These are phyloP conservation scores for Thalia dealbata DNA, from an alignment of 176 grass and related monocot genomes.

Conservation along the genomic window DNA sequence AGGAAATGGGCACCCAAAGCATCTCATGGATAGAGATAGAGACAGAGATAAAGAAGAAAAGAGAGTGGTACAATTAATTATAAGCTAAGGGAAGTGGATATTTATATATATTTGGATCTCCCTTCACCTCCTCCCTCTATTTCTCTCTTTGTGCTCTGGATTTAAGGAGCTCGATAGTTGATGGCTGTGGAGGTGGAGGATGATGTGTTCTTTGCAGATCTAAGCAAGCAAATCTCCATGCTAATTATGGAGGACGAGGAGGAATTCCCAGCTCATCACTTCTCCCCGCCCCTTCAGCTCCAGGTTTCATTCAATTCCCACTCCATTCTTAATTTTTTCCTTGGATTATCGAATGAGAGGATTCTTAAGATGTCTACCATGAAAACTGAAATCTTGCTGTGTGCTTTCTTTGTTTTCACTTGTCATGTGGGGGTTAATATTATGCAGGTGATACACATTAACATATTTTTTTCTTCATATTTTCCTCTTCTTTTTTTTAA, in stretches of 20 bases:
- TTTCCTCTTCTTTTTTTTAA: too few relatives aligned
- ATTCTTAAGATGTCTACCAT: too few relatives aligned
- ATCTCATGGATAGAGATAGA: not conserved
- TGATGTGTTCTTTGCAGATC: constrained; percentile 89
- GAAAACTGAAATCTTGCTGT: too few relatives aligned
- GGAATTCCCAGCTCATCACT: constrained; percentile 38
- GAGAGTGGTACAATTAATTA: not conserved
- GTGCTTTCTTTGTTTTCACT: too few relatives aligned
- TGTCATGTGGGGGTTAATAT: too few relatives aligned
- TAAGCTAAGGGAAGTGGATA: not conserved
- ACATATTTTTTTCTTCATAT: too few relatives aligned
- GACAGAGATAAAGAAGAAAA: not conserved
- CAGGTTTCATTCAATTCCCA: constrained; percentile 23
- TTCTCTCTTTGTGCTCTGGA: not conserved
- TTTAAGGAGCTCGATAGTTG: not conserved
- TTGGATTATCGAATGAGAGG: not conserved
- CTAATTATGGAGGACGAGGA: constrained; percentile 95
- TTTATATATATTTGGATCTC: too few relatives aligned
- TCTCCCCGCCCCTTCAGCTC: constrained; percentile 25
- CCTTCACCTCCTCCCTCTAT: not conserved
- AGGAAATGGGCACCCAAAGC: constrained; percentile 18
- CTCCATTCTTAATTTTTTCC: too few relatives aligned
- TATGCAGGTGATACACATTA: too few relatives aligned
- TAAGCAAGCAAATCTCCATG: constrained; percentile 86
- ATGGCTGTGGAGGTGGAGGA: constrained; percentile 43